Evolutionary conservation across 202 grass and related monocot genomes (phyloP).

Genomic region (Panicum virgatum): DNA sequence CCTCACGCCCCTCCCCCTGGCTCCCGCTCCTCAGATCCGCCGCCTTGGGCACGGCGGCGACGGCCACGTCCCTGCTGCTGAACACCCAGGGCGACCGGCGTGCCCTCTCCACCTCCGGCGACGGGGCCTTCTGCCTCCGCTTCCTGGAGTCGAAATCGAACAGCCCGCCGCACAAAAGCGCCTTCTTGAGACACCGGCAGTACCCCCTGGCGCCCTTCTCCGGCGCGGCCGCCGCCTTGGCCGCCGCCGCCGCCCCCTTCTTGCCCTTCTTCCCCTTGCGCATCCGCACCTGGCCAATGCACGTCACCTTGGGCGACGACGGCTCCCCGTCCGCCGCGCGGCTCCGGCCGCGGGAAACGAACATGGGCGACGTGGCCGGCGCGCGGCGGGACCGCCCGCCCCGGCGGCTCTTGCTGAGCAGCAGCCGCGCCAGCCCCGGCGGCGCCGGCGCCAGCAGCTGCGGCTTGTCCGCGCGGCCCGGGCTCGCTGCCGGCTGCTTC

Average conservation of each 20-base stretch:
- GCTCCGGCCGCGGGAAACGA: constrained; percentile 59
- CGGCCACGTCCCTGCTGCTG: constrained; percentile 44
- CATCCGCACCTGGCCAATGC: constrained; percentile 96
- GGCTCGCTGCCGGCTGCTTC: constrained; percentile 76
- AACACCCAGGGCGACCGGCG: constrained; percentile 52
- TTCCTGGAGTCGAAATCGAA: constrained; percentile 39
- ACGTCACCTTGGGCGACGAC: constrained; percentile 97
- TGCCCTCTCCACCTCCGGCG: constrained; percentile 27
- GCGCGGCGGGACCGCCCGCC: constrained; percentile 43
- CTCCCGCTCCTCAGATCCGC: not conserved
- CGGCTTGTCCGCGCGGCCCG: constrained; percentile 72
- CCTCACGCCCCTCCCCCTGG: not conserved
- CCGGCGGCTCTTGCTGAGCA: constrained; percentile 74
- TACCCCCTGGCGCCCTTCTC: constrained; percentile 36
- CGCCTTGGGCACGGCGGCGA: constrained; percentile 38
- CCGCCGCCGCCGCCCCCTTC: not conserved
- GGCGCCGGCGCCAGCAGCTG: constrained; percentile 48
- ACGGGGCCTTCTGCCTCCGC: constrained; percentile 19
- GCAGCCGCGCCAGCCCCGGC: constrained; percentile 66
- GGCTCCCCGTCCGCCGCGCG: constrained; percentile 64
- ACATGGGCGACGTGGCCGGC: constrained; percentile 70
- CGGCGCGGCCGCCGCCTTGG: not conserved
- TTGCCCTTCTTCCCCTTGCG: constrained; percentile 48
- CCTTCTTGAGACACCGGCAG: constrained; percentile 67
- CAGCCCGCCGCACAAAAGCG: constrained; percentile 53